phyloP scores from a whole-genome alignment of 164 flowering plant species.

The Aristolochia contorta region DNA sequence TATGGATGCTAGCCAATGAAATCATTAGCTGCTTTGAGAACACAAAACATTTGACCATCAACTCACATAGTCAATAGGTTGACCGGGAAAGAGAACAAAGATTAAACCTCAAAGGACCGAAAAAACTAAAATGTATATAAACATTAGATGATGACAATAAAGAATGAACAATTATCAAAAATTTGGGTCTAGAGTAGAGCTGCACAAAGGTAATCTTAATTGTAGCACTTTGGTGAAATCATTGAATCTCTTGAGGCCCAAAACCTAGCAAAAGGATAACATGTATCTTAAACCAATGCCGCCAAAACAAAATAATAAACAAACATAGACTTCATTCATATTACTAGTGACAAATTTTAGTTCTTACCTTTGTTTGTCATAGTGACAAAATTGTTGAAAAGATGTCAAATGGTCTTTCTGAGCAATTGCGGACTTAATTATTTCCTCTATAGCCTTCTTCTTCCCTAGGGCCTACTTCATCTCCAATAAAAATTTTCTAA shows the following conservation, averaged over 20 bases:
- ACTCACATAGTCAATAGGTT: no score
- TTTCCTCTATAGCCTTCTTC: conserved; percentile 49
- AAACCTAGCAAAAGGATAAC: background rate
- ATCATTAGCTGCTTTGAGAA: background rate
- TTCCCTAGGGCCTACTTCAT: conserved; percentile 43
- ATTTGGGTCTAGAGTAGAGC: background rate
- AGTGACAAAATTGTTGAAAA: conserved; percentile 43
- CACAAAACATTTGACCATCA: background rate
- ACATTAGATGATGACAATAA: no score
- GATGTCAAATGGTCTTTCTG: conserved; percentile 43
- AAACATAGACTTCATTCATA: background rate
- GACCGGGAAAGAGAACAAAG: no score
- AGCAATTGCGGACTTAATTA: conserved; percentile 45
- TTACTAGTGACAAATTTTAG: background rate
- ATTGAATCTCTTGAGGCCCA: background rate
- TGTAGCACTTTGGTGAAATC: background rate
- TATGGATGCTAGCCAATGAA: no score
- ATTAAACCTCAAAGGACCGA: no score
- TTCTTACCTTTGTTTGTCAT: conserved; percentile 39
- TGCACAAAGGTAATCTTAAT: background rate
- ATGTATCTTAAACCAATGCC: background rate
- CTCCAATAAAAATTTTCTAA: background rate
- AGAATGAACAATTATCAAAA: no score
- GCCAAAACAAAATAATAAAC: background rate
- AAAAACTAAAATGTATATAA: no score